phyloP scores from a whole-genome alignment of 2,329 filamentous ascomycete genomes.

The Apiospora kogelbergensis region DNA sequence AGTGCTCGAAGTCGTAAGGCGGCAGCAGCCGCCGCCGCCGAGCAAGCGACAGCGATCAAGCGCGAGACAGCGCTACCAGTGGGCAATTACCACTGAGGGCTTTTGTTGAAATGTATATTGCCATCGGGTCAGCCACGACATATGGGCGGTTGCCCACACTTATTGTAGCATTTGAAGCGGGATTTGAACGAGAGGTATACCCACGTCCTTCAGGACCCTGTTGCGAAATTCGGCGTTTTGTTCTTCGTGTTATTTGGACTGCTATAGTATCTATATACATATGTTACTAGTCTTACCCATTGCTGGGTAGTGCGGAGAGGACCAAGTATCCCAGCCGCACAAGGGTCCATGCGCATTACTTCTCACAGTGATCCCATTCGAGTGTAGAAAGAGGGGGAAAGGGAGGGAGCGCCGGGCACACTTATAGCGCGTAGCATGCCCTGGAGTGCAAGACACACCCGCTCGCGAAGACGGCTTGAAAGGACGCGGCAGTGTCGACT shows the following conservation, averaged over 20 bases:
- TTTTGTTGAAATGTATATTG: neutral
- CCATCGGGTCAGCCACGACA: slow-evolving; percentile 1
- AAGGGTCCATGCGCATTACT: neutral
- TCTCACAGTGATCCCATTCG: neutral
- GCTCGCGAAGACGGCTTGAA: neutral
- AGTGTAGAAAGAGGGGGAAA: neutral
- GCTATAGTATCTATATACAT: neutral
- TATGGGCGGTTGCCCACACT: slow-evolving; percentile 9
- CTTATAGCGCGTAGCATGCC: neutral
- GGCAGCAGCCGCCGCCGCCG: slow-evolving; percentile 17
- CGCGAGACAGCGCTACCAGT: slow-evolving; percentile 31
- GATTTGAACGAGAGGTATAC: slow-evolving; percentile 5
- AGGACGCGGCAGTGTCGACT: neutral
- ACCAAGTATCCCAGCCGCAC: neutral
- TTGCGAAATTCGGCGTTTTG: neutral
- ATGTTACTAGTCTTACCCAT: neutral
- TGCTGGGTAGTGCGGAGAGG: neutral
- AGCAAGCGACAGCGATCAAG: slow-evolving; percentile 25
- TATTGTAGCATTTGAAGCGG: slow-evolving; percentile 5
- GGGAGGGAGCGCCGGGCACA: neutral
- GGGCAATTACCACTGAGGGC: slow-evolving; percentile 22
- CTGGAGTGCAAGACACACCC: neutral
- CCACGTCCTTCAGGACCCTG: neutral
- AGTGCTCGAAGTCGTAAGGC: slow-evolving; percentile 28
- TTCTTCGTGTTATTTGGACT: neutral